Base-by-base conservation (phyloP, 345 rosid species). In the Salix koriyanagi region DNA sequence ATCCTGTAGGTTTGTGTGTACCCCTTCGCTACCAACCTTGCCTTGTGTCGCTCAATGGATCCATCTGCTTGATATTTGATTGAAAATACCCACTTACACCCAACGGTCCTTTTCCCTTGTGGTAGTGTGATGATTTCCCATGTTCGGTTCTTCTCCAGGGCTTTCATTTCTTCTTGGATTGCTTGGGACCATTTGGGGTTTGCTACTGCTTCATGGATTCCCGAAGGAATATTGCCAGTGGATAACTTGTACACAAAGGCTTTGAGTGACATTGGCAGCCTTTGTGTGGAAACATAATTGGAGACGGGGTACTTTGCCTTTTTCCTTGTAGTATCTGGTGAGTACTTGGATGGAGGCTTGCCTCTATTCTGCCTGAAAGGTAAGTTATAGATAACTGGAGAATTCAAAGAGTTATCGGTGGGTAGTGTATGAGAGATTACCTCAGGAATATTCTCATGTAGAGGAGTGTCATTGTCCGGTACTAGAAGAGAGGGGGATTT, bases 51-150 rank as follows among this genome's bases (percentile, higher is more conserved):
- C 6, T 52, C 23, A 2, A 52, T 6, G 2, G 10, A 18, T 0
- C 58, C 58, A 18, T 52, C 10, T 18, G 0, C 23, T 0, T 19
- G 18, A 6, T 52, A 7, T 19, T 52, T 52, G 9, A 2, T 6
- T 1, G 10, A 52, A 2, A 52, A 52, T 0, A 52, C 23, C 10
- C 23, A 52, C 7, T 6, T 52, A 52, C 23, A 52, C 9, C 23
- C 11, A 2, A 52, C 1, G 0, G 10, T 7, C 19, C 19, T 19
- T 23, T 52, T 52, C 0, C 10, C 23, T 52, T 52, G 0, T 0
- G 4, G 11, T 2, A 52, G 2, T 19, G 23, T 21, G 3, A 52
- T 1, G 6, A 52, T 8, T 1, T 52, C n/a, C 4, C 23, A 19
- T 1, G 60, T 52, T 19, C 1, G 7, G 2, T 52, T 52, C n/a